phyloP scores from a whole-genome alignment of 2,329 filamentous ascomycete genomes.

The Sporothrix schenckii region DNA sequence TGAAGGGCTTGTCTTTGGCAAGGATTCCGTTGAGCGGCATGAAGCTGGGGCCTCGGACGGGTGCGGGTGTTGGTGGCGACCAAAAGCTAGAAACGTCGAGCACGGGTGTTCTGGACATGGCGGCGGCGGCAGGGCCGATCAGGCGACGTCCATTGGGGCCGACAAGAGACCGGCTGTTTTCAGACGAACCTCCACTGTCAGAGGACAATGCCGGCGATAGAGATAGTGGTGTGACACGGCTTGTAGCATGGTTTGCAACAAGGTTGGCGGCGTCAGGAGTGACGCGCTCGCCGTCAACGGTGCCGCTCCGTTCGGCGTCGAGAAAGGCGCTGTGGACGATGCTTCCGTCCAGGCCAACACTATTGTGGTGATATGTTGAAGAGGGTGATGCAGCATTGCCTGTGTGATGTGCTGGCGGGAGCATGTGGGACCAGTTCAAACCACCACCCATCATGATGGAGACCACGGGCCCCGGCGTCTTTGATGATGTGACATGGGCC shows the following conservation, averaged over 20 bases:
- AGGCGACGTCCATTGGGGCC: constrained; percentile 29
- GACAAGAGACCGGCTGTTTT: constrained; percentile 25
- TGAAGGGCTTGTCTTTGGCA: constrained; percentile 32
- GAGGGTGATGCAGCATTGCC: neutral
- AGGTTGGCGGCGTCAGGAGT: constrained; percentile 1
- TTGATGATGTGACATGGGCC: neutral
- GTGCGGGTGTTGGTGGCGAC: constrained; percentile 26
- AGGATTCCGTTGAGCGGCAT: constrained; percentile 31
- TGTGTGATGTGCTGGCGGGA: neutral
- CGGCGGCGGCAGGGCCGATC: constrained; percentile 17
- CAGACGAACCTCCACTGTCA: neutral
- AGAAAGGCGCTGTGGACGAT: constrained; percentile 2
- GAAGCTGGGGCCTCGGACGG: constrained; percentile 30
- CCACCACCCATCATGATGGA: neutral
- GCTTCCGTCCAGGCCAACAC: neutral
- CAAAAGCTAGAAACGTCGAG: constrained; percentile 29
- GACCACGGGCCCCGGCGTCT: constrained; percentile 1
- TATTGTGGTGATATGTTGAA: neutral
- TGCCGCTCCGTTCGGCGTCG: constrained; percentile 1
- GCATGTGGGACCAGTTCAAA: neutral
- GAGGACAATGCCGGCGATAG: neutral
- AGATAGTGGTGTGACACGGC: neutral
- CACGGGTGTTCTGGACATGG: constrained; percentile 20
- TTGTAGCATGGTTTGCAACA: neutral
- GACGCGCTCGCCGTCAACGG: constrained; percentile 19